phyloP scores from a whole-genome alignment of 140 eudicot species.

The Anethum foeniculum region DNA sequence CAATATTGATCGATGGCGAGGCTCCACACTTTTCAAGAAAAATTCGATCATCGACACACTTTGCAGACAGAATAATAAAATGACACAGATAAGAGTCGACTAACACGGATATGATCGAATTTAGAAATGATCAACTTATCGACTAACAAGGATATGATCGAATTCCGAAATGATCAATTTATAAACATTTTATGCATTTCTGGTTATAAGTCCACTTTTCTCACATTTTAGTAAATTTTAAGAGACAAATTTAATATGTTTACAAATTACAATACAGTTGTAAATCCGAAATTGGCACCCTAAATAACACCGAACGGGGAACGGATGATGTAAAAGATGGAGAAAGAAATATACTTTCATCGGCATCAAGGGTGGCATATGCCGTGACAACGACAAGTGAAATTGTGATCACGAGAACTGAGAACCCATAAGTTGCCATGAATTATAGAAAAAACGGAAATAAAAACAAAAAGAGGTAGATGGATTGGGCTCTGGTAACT shows the following conservation, averaged over 20 bases:
- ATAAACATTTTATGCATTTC: too few species aligned
- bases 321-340: not conserved
- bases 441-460: not conserved
- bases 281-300: not conserved
- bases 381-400: not conserved
- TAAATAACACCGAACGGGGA: not conserved
- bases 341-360: not conserved
- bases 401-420: not conserved
- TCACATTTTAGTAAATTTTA: not conserved
- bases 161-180: too few species aligned
- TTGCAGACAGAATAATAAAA: too few species aligned
- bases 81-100: too few species aligned
- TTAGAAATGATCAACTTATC: too few species aligned
- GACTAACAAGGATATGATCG: too few species aligned
- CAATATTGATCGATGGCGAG: not conserved
- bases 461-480: not conserved
- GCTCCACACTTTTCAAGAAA: too few species aligned
- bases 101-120: too few species aligned
- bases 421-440: not conserved
- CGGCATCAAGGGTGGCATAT: not conserved
- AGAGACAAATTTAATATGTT: not conserved
- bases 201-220: too few species aligned
- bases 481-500: not conserved
- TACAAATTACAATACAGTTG: not conserved
- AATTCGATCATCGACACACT: not conserved